These are phyloP conservation scores for Pyracantha coccinea DNA, from an alignment of 331 rosid genomes.

Conservation along the genomic window DNA sequence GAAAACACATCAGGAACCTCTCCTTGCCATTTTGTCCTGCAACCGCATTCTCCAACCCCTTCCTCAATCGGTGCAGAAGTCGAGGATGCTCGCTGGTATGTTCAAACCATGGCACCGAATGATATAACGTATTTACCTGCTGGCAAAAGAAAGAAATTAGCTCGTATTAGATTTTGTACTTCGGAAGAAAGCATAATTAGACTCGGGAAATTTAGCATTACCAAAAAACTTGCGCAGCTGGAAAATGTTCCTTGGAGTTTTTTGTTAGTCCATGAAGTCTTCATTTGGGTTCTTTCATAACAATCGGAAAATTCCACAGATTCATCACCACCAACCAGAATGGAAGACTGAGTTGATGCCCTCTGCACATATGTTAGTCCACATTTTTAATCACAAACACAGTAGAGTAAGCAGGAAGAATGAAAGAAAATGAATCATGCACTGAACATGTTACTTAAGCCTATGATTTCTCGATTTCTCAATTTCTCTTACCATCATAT, in stretches of 20 bases:
- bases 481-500: conserved; percentile 62
- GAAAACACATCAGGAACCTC: neutral
- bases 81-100: neutral
- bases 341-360: conserved; percentile 1
- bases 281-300: neutral
- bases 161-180: too few species aligned
- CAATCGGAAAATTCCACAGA: neutral
- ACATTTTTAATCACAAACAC: neutral
- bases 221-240: neutral
- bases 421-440: neutral
- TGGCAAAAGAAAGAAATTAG: neutral
- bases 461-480: neutral
- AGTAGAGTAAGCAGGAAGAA: neutral
- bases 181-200: neutral
- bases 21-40: conserved; percentile 11
- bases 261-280: neutral
- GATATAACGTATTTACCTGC: conserved; percentile 10
- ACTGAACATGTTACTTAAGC: neutral
- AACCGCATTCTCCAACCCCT: neutral
- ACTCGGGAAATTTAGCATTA: neutral
- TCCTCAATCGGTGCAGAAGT: neutral
- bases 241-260: neutral
- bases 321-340: neutral
- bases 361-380: neutral
- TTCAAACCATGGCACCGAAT: neutral